Evolutionary conservation across 805 yeast genomes (phyloP).

Genomic region (Lachancea sp.): DNA sequence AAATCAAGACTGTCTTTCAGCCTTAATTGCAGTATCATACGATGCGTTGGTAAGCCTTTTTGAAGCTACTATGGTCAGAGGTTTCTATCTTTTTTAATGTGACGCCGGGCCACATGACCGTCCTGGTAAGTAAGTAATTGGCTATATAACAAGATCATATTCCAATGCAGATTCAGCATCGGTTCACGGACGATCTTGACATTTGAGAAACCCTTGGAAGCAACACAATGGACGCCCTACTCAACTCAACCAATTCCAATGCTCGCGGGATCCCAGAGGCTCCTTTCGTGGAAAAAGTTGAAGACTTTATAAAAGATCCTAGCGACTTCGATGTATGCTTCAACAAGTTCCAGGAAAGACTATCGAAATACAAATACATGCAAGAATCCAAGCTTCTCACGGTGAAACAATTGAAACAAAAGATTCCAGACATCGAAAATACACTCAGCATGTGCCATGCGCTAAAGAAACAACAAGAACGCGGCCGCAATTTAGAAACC

Average conservation of each 20-base stretch:
- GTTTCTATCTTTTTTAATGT: too few species aligned
- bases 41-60: too few species aligned
- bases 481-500: slow-evolving; percentile 48
- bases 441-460: slow-evolving; percentile 68
- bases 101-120: too few species aligned
- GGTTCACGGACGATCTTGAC: too few species aligned
- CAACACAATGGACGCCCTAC: slow-evolving; percentile 24
- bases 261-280: slow-evolving; percentile 97
- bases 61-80: too few species aligned
- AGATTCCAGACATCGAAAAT: slow-evolving; percentile 89
- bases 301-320: slow-evolving; percentile 58
- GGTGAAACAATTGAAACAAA: slow-evolving; percentile 33
- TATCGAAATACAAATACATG: slow-evolving; percentile 89
- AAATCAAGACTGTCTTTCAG: too few species aligned
- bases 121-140: too few species aligned
- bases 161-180: too few species aligned
- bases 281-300: slow-evolving; percentile 83
- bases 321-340: slow-evolving; percentile 67
- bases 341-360: slow-evolving; percentile 73
- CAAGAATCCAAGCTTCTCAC: slow-evolving; percentile 37
- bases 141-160: too few species aligned
- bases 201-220: too few species aligned
- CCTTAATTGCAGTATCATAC: too few species aligned
- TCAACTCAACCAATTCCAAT: slow-evolving; percentile 55
- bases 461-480: slow-evolving; percentile 44